Conservation (phyloP, 768 basidiomycete species). For the Boletellus ananiceps region DNA sequence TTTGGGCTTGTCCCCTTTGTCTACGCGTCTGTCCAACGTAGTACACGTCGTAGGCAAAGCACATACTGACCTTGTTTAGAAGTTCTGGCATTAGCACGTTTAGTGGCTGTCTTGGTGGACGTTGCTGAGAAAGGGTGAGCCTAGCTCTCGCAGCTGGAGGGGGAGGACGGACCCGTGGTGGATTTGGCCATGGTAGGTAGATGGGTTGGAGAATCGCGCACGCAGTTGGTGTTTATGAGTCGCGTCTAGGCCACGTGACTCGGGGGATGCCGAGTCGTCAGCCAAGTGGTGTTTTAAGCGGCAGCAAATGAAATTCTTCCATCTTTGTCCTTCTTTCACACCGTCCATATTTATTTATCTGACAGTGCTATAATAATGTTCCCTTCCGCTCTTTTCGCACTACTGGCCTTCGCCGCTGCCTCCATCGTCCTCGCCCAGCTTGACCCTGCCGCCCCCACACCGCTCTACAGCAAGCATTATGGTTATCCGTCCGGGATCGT, state of each 20-base stretch:
- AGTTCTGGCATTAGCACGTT: constrained; percentile 44
- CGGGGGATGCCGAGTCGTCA: constrained; percentile 3
- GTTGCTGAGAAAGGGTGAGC: constrained; percentile 37
- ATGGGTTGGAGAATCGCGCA: constrained; percentile 3
- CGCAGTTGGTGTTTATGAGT: constrained; percentile 17
- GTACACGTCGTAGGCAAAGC: not conserved
- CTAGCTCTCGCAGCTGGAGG: not conserved
- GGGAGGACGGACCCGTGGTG: constrained; percentile 38
- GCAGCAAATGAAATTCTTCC: no score
- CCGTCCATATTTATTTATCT: no score
- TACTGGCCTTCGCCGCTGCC: constrained; percentile 28
- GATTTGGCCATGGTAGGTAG: constrained; percentile 45
- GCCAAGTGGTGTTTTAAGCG: no score
- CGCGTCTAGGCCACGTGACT: constrained; percentile 30
- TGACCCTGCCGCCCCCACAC: constrained; percentile 43
- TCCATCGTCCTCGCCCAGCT: constrained; percentile 27
- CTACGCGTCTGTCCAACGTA: constrained; percentile 13
- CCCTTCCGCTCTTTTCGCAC: constrained; percentile 43
- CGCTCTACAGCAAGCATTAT: constrained; percentile 39
- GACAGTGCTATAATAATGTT: constrained; percentile 31
- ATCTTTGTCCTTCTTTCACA: no score
- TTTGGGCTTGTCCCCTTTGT: constrained; percentile 46
- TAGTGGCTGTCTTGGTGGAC: constrained; percentile 54
- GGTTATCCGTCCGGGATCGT: no score
- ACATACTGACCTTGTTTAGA: constrained; percentile 33